phyloP scores from a whole-genome alignment of 2,329 filamentous ascomycete genomes.

The Colletotrichum nymphaeae region DNA sequence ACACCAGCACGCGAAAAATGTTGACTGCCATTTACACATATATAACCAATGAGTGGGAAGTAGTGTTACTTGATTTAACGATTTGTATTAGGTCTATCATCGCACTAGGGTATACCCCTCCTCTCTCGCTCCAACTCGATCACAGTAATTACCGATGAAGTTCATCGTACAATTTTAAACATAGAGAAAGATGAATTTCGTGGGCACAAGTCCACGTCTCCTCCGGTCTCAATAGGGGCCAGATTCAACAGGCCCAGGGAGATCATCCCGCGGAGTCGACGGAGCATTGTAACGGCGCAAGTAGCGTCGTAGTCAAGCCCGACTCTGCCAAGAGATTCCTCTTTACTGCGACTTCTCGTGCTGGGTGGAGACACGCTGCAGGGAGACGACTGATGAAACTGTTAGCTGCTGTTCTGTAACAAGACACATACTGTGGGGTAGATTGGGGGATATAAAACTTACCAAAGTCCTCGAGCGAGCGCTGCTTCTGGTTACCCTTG shows the following conservation, averaged over 20 bases:
- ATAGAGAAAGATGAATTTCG: conserved; percentile 29
- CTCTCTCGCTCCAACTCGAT: conserved; percentile 22
- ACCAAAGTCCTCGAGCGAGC: conserved; percentile 84
- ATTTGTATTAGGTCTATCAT: conserved; percentile 36
- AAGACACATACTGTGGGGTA: conserved; percentile 1
- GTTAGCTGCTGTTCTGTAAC: conserved; percentile 56
- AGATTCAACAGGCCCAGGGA: conserved; percentile 27
- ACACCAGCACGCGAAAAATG: too few species aligned
- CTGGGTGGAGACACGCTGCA: conserved; percentile 91
- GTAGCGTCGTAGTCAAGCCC: neutral
- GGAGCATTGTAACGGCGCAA: neutral
- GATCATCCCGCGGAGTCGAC: conserved; percentile 18
- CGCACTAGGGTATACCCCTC: conserved; percentile 31
- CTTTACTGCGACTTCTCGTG: conserved; percentile 86
- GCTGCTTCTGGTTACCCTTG: conserved; percentile 85
- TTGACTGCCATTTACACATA: too few species aligned
- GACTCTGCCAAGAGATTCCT: conserved; percentile 11
- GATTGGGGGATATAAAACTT: conserved; percentile 62
- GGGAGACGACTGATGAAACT: conserved; percentile 75
- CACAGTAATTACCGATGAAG: conserved; percentile 37
- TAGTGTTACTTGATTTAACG: conserved; percentile 24
- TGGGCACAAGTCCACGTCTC: conserved; percentile 15
- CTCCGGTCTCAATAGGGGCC: conserved; percentile 32
- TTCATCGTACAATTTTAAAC: conserved; percentile 36
- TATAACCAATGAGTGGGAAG: too few species aligned